Percentiles rank a stretch among this genome's conserved stretches.
These are phyloP conservation scores for Plasmodium blacklocki DNA, from an alignment of 169 alveolate species.

Conservation along the genomic window DNA sequence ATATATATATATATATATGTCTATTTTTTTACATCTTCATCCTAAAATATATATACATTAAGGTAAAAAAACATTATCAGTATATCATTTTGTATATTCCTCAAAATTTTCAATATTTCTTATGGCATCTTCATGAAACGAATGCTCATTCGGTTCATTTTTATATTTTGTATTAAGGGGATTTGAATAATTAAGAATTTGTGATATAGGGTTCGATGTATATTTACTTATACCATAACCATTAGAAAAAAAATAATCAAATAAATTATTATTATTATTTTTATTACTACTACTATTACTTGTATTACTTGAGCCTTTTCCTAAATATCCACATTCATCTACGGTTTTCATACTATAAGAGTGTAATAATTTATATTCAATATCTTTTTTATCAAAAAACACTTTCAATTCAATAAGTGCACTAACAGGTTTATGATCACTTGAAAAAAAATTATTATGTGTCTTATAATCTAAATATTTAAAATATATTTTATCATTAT, in stretches of 20 bases:
- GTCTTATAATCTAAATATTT: conserved; percentile 80
- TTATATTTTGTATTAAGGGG: conserved; percentile 14
- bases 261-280: conserved; percentile 25
- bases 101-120: conserved; percentile 22
- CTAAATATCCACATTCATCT: conserved; percentile 25
- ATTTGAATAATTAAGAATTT: conserved; percentile 63
- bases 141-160: conserved; percentile 27
- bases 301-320: conserved; percentile 55
- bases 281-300: conserved; percentile 70
- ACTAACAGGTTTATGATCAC: conserved; percentile 90
- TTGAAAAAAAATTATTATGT: conserved; percentile 80
- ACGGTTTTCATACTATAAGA: conserved; percentile 40
- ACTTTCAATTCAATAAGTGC: conserved; percentile 81
- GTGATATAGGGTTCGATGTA: conserved; percentile 54
- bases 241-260: conserved; percentile 66
- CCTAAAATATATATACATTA: too few species aligned
- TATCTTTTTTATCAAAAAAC: conserved; percentile 71
- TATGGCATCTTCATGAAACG: conserved; percentile 30
- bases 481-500: conserved; percentile 75
- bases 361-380: conserved; percentile 47
- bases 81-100: conserved; percentile 25
- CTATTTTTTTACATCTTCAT: too few species aligned
- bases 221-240: conserved; percentile 56
- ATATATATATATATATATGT: too few species aligned
- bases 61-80: too few species aligned